Evolutionary conservation across 1,139 yeast genomes (phyloP), one percentile per base, ranked within the genome.

Genomic region (Meyerozyma guilliermondii): DNA sequence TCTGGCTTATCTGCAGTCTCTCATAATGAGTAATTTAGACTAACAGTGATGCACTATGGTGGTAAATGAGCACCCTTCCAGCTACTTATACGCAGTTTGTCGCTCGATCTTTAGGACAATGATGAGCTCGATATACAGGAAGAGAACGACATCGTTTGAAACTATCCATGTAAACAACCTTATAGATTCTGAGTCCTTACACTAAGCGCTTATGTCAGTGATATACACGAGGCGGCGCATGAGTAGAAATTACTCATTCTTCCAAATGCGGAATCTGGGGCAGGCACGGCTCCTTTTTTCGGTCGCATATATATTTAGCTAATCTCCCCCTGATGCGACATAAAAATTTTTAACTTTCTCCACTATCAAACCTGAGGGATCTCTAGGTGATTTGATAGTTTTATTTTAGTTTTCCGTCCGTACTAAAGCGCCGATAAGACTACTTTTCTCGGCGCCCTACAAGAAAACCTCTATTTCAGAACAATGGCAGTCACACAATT

Each of bases 141-240:
- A 33, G 36, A 33, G 36, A 22, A 33, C 4, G 36, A 33, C 36
- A 33, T 33, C 36, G 36, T 33, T n/a, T 33, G 36, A 33, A 33
- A 13, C 36, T 4, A 17, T 30, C 23, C 36, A 18, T 18, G 36
- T 33, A 3, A n/a, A 14, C 14, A 9, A 33, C 36, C 23, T n/a
- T n/a, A 13, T 13, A 13, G 3, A 14, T 7, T 33, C 36, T 33
- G 36, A 33, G 36, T 9, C 36, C 36, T 13, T 17, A n/a, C 17
- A 2, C 11, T 33, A 33, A 33, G 24, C 36, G 24, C 36, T 17
- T 17, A 18, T 20, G 36, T 30, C 18, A 9, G 16, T 20, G 20
- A 6, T 18, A 9, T 16, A 4, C 4, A 3, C 4, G 4, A 8
- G 14, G 34, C n/a, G 28, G 17, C 4, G 16, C 16, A 16, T 33